phyloP scores from a whole-genome alignment of 345 rosid species.

The Citropsis articulata region DNA sequence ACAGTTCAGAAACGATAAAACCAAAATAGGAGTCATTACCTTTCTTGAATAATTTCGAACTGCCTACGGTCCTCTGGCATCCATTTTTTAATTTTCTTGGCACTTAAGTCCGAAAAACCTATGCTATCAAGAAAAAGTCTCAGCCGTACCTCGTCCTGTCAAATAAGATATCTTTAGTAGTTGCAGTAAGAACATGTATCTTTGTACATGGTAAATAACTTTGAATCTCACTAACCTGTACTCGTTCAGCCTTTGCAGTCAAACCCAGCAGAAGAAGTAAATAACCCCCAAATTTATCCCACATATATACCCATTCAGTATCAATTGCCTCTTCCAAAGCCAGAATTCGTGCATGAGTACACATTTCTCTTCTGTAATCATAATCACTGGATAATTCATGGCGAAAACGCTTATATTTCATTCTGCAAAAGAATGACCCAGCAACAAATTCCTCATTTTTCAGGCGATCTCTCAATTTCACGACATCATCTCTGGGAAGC shows the following conservation, averaged over 20 bases:
- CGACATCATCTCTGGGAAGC: conserved; percentile 98
- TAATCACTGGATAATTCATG: conserved; percentile 58
- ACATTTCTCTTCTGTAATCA: conserved; percentile 94
- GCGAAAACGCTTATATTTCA: conserved; percentile 57
- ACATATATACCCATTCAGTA: conserved; percentile 99
- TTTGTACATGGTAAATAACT: conserved; percentile 17
- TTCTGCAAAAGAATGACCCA: conserved; percentile 68
- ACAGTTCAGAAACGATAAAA: neutral
- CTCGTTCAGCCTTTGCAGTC: conserved; percentile 94
- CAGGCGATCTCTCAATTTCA: conserved; percentile 94
- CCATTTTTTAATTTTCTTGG: conserved; percentile 97
- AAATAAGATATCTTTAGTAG: conserved; percentile 6
- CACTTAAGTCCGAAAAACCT: conserved; percentile 95
- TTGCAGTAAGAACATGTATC: conserved; percentile 7
- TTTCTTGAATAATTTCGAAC: conserved; percentile 97
- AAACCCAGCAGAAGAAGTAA: conserved; percentile 91
- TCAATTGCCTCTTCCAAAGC: conserved; percentile 99
- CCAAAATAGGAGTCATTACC: conserved; percentile 40
- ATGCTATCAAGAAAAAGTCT: conserved; percentile 98
- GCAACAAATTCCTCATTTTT: conserved; percentile 87
- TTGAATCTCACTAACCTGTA: conserved; percentile 60
- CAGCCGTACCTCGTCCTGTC: conserved; percentile 96
- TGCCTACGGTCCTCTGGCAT: conserved; percentile 98
- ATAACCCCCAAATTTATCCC: conserved; percentile 99
- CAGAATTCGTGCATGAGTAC: conserved; percentile 95